Base-by-base conservation (phyloP, 768 basidiomycete species). In the Fibroporia radiculosa region DNA sequence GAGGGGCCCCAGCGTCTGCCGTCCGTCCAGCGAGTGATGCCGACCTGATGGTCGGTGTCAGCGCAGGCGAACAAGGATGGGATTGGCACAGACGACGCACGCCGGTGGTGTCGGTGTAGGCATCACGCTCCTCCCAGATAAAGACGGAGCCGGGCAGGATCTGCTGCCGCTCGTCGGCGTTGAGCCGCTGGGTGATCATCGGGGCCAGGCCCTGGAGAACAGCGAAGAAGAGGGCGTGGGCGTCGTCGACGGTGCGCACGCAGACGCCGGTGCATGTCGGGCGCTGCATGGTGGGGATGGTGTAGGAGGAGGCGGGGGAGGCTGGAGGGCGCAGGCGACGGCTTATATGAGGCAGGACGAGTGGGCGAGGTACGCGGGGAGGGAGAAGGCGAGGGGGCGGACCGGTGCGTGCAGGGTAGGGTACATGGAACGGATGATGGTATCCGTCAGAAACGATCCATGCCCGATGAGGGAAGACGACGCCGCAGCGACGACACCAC, bases 21-120 rank as follows among this genome's bases (percentile, higher is more conserved):
- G 56, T 87, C 85, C 23, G 85, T 88, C 85, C 85, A 88, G 44
- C 85, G 73, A 57, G 87, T 84, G 27, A 88, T 84, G 33, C 82
- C 83, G 47, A 83, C 70, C 82, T 84, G 52, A 4, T n/a, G 16
- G 14, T 34, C 8, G 12, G 28, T 16, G 41, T 13, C 2, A 11
- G 49, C 11, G 36, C 11, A 43, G 39, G 37, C 40, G 2, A 20
- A 18, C n/a, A 42, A 37, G 25, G 43, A 55, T 47, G 50, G 54
- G 46, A 44, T 48, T 34, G 45, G 20, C 33, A 4, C 39, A 27
- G 36, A 33, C 3, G 29, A 65, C 75, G 57, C 57, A 85, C 81
- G 48, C 82, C 82, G 37, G 76, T 77, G 23, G 77, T 71, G 49
- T 84, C 84, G 40, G 78, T 62, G 49, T 75, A 77, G 12, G 81